Base-by-base conservation (phyloP, 108 stramenopile species). In the Nannochloropsis salina region DNA sequence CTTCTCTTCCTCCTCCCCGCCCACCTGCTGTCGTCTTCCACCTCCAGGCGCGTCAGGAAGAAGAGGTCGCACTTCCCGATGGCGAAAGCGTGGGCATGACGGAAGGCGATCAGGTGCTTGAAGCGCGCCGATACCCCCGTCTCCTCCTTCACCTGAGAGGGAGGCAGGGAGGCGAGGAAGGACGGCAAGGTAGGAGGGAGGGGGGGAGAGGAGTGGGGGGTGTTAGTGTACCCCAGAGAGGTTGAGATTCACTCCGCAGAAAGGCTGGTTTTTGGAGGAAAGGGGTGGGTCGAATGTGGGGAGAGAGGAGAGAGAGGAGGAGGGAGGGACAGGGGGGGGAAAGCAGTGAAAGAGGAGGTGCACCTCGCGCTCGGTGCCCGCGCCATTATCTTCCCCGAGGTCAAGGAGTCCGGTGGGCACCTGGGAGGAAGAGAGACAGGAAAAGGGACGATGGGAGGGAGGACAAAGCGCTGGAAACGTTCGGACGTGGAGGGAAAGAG, bases 341-440 rank as follows among this genome's bases (percentile, higher is more conserved):
- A n/a, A n/a, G n/a, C n/a, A n/a, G n/a, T n/a, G n/a, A n/a, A n/a
- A n/a, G n/a, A n/a, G n/a, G n/a, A n/a, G n/a, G n/a, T n/a, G 44
- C 41, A 88, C 87, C 84, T 88, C 87, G 9, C 87, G 84, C 45
- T 83, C 87, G 22, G 87, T 84, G 43, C 84, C 87, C 20, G 80
- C 87, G 0, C 83, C 51, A 3, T 84, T 74, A 31, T 88, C 84
- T 44, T 88, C 87, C 9, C 87, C 87, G 44, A 81, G 80, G 42
- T 88, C 84, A 8, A 83, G 41, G 41, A 88, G 80, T 0, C 87
- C 87, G 61, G 41, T 45, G 47, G 18, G n/a, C 45, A 1, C 10
- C 41, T 41, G 43, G 21, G 15, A 3, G 15, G 83, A 5, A 9
- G 11, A 21, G 42, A 10, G 43, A n/a, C 22, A 2, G 42, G 15